phyloP scores from a whole-genome alignment of 331 rosid species.

The Quercus lobata region DNA sequence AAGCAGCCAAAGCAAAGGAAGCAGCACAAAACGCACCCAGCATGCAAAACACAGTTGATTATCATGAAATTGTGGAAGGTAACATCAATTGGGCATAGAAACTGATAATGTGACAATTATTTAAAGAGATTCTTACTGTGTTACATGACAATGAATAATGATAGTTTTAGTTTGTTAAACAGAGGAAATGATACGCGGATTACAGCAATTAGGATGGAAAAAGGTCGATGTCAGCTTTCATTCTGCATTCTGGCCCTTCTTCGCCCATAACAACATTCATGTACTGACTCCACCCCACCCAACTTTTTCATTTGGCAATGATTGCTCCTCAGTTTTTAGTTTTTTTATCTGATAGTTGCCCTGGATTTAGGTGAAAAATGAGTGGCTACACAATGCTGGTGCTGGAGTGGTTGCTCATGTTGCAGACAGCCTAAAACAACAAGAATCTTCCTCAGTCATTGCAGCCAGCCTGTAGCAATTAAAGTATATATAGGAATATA shows the following conservation, averaged over 20 bases:
- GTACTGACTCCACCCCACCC: slow-evolving; percentile 30
- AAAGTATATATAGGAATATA: slow-evolving; percentile 1
- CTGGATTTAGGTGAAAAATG: slow-evolving; percentile 80
- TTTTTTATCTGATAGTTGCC: slow-evolving; percentile 2
- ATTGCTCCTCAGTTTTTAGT: neutral
- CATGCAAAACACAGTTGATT: slow-evolving; percentile 59
- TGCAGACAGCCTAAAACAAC: slow-evolving; percentile 76
- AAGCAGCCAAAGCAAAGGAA: slow-evolving; percentile 87
- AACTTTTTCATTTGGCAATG: neutral
- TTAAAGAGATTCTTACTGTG: neutral
- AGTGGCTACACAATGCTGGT: slow-evolving; percentile 93
- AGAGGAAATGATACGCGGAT: slow-evolving; percentile 87
- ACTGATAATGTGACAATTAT: slow-evolving; percentile 1
- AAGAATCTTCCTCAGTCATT: slow-evolving; percentile 58
- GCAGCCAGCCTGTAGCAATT: slow-evolving; percentile 60
- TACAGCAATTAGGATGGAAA: slow-evolving; percentile 89
- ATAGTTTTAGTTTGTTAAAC: slow-evolving; percentile 22
- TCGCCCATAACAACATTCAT: slow-evolving; percentile 97
- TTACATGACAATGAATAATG: neutral
- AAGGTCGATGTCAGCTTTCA: slow-evolving; percentile 96
- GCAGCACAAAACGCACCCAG: slow-evolving; percentile 79
- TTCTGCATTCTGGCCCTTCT: slow-evolving; percentile 82
- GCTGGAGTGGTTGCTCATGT: slow-evolving; percentile 88
- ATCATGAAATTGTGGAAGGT: slow-evolving; percentile 96
- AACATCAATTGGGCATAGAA: slow-evolving; percentile 3